Conservation (phyloP, 106 monocot genomes). For the Acanthochlamys bracteata region DNA sequence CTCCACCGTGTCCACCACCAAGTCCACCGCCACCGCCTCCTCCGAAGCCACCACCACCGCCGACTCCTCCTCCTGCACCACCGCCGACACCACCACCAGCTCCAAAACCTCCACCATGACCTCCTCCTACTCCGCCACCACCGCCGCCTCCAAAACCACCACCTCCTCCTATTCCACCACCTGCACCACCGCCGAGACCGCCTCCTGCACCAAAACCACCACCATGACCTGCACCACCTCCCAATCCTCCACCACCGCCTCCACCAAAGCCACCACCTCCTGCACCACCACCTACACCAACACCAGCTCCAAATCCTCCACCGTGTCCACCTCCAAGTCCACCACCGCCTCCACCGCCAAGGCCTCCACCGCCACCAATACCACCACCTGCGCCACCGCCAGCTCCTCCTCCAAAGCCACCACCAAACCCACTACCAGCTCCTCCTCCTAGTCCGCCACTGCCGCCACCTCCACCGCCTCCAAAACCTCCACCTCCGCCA, state of each 20-base stretch:
- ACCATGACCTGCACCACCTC: no score
- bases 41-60: no score
- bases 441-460: not conserved
- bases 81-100: no score
- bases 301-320: not conserved
- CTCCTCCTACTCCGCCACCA: no score
- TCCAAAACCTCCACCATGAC: no score
- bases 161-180: no score
- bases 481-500: not conserved
- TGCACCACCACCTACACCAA: not conserved
- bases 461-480: constrained; percentile 3
- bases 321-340: not conserved
- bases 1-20: no score
- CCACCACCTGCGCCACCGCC: not conserved
- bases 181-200: no score
- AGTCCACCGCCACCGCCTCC: no score
- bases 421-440: not conserved
- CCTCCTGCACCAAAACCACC: no score
- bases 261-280: not conserved
- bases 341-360: not conserved
- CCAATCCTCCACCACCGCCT: not conserved
- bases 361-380: not conserved
- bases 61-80: not conserved
- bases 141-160: no score
- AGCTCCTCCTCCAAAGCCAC: not conserved